phyloP scores from a whole-genome alignment of 768 basidiomycete species.

The Podaxis sp. region DNA sequence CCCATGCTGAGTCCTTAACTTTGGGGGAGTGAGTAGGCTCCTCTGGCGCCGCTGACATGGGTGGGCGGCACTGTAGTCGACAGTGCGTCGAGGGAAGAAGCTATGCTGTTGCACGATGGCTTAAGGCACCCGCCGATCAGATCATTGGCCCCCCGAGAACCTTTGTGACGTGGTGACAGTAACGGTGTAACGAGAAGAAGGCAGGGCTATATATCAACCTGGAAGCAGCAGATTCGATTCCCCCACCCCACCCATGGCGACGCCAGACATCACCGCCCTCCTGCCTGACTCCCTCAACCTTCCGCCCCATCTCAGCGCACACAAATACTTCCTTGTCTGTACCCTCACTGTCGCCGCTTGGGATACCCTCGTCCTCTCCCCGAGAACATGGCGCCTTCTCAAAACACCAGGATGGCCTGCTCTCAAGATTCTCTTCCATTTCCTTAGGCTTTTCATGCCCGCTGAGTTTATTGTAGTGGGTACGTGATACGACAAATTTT shows the following conservation, averaged over 20 bases:
- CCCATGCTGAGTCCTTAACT: constrained; percentile 6
- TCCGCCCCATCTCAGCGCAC: constrained; percentile 74
- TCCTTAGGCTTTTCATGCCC: constrained; percentile 77
- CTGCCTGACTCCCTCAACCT: constrained; percentile 73
- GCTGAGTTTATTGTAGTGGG: constrained; percentile 76
- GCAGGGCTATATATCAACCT: not conserved
- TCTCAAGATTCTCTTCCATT: constrained; percentile 74
- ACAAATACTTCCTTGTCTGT: constrained; percentile 90
- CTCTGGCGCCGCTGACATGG: constrained; percentile 12
- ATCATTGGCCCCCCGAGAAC: not conserved
- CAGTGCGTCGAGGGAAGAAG: constrained; percentile 9
- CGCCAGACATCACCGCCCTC: constrained; percentile 19
- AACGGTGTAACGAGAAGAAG: not conserved
- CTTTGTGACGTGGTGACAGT: not conserved
- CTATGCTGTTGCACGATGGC: constrained; percentile 20
- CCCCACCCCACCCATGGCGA: constrained; percentile 24
- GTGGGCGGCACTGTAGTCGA: constrained; percentile 16
- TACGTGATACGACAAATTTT: constrained; percentile 22
- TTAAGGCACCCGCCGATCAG: not conserved
- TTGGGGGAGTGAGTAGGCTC: constrained; percentile 16
- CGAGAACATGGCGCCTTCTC: constrained; percentile 71
- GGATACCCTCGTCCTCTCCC: constrained; percentile 85
- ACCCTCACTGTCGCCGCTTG: constrained; percentile 87
- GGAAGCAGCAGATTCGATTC: not conserved
- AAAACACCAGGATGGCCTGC: constrained; percentile 68